These are phyloP conservation scores for Cudoniella acicularis DNA, from an alignment of 495 filamentous ascomycete genomes.

Conservation along the genomic window DNA sequence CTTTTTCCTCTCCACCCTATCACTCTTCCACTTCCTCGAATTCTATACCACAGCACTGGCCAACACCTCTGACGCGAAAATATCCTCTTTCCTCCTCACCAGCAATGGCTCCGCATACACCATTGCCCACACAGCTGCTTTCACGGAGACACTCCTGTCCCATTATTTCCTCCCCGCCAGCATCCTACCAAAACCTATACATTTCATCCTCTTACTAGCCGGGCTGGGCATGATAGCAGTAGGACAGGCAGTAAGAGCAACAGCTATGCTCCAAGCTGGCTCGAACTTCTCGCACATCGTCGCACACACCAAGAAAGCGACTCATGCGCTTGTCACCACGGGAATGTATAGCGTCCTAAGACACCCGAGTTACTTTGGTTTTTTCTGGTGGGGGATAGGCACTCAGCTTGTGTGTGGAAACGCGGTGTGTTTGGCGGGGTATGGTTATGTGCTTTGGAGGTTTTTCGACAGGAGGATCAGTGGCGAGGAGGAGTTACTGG, in stretches of 20 bases:
- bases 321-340: conserved; percentile 72
- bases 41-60: conserved; percentile 82
- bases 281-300: conserved; percentile 90
- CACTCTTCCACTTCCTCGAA: conserved; percentile 92
- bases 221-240: conserved; percentile 62
- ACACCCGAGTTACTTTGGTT: conserved; percentile 94
- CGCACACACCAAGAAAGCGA: conserved; percentile 58
- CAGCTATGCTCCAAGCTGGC: conserved; percentile 86
- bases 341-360: conserved; percentile 63
- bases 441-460: conserved; percentile 71
- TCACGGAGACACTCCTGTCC: conserved; percentile 65
- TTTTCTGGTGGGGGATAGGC: conserved; percentile 97
- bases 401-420: conserved; percentile 91
- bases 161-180: conserved; percentile 54
- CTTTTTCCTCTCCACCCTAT: conserved; percentile 72
- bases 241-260: conserved; percentile 69
- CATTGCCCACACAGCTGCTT: conserved; percentile 70
- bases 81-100: conserved; percentile 78
- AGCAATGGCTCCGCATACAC: conserved; percentile 83
- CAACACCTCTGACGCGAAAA: conserved; percentile 69
- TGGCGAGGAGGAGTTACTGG: conserved; percentile 75
- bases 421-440: conserved; percentile 67
- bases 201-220: conserved; percentile 35
- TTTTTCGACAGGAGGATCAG: conserved; percentile 75
- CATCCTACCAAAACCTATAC: conserved; percentile 32